Percentiles rank a stretch among this genome's conserved stretches.
Evolutionary conservation across 306 rosid genomes (phyloP).

Genomic region (Lablab purpureus): DNA sequence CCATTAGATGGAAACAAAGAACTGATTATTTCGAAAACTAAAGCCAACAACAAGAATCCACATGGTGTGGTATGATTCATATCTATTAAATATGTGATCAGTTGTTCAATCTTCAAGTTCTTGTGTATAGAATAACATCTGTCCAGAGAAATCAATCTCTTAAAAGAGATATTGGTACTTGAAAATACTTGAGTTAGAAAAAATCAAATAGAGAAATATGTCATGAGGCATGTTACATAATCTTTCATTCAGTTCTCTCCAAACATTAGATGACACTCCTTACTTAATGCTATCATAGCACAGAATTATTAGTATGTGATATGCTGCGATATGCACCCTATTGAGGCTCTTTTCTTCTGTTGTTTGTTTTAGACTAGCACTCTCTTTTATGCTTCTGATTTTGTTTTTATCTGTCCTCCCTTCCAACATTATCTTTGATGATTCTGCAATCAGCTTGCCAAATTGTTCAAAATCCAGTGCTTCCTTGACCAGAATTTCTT

Average conservation of each 20-base stretch:
- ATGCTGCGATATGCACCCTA: slow-evolving; percentile 62
- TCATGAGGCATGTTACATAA: slow-evolving; percentile 18
- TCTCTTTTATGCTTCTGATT: slow-evolving; percentile 40
- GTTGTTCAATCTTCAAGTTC: neutral
- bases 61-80: neutral
- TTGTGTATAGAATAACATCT: neutral
- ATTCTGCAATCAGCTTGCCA: slow-evolving; percentile 45
- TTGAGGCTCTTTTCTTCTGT: slow-evolving; percentile 43
- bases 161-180: neutral
- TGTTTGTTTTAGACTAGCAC: slow-evolving; percentile 35
- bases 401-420: slow-evolving; percentile 45
- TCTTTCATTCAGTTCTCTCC: slow-evolving; percentile 13
- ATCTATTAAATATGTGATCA: neutral
- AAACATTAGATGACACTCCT: slow-evolving; percentile 33
- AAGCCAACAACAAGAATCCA: slow-evolving; percentile 8
- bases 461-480: slow-evolving; percentile 49
- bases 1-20: slow-evolving; percentile 11
- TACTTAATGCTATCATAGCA: slow-evolving; percentile 37
- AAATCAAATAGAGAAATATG: neutral
- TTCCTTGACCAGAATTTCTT: slow-evolving; percentile 54
- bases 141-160: neutral
- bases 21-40: neutral
- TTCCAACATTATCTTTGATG: slow-evolving; percentile 34
- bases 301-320: slow-evolving; percentile 43
- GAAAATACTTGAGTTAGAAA: neutral